phyloP scores from a whole-genome alignment of 306 rosid genomes.

The Cajanus cajan region DNA sequence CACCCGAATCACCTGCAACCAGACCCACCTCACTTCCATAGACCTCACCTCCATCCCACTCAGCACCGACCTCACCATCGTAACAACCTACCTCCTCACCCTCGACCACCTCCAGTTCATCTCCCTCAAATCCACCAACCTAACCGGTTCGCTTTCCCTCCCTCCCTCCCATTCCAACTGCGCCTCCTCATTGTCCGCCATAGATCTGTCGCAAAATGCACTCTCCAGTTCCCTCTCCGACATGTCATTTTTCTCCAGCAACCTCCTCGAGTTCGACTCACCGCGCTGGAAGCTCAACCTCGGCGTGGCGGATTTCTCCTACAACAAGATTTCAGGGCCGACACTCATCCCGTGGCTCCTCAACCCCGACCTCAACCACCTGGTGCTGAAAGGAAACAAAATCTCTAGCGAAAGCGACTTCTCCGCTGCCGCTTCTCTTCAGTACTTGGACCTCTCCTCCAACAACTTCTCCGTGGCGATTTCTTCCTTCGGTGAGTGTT shows the following conservation, averaged over 20 bases:
- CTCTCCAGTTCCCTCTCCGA: conserved; percentile 53
- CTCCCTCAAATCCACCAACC: conserved; percentile 44
- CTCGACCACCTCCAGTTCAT: conserved; percentile 61
- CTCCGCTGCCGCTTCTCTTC: conserved; percentile 39
- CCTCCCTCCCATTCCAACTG: conserved; percentile 46
- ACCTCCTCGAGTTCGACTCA: conserved; percentile 30
- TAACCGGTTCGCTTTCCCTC: conserved; percentile 51
- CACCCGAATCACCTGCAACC: conserved; percentile 60
- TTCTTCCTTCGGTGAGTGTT: conserved; percentile 71
- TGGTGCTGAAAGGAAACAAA: conserved; percentile 64
- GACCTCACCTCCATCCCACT: conserved; percentile 50
- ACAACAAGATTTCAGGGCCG: conserved; percentile 58
- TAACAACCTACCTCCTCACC: conserved; percentile 47
- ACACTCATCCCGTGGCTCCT: conserved; percentile 55
- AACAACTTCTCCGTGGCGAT: conserved; percentile 60
- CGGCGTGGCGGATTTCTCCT: conserved; percentile 59
- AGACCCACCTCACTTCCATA: conserved; percentile 54
- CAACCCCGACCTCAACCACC: conserved; percentile 34
- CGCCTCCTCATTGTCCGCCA: conserved; percentile 40
- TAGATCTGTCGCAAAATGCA: conserved; percentile 76
- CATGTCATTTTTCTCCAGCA: conserved; percentile 48
- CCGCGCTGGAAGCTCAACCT: conserved; percentile 34
- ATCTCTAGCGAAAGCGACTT: conserved; percentile 56
- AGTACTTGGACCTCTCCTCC: conserved; percentile 58
- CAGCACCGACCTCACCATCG: conserved; percentile 51